Percentiles rank a stretch among this genome's conserved stretches.
Evolutionary conservation across 2,329 filamentous ascomycete genomes (phyloP).

Genomic region (Tolypocladium amazonense): DNA sequence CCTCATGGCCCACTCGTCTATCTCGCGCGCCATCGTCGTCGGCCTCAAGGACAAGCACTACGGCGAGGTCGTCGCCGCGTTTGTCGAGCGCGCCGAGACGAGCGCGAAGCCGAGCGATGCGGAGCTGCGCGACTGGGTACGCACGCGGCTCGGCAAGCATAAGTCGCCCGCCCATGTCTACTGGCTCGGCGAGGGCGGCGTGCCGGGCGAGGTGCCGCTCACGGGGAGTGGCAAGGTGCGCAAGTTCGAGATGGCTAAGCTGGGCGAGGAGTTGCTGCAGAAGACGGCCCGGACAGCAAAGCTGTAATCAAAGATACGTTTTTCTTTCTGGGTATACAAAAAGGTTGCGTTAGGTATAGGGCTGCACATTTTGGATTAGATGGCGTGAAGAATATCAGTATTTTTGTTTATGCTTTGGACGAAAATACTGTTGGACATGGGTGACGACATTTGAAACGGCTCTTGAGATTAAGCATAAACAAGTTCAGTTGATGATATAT

Average conservation of each 20-base stretch:
- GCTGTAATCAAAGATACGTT: slow-evolving; percentile 20
- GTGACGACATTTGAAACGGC: neutral
- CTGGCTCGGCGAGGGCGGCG: slow-evolving; percentile 55
- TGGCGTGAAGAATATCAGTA: neutral
- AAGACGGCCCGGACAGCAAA: slow-evolving; percentile 34
- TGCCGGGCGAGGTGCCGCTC: slow-evolving; percentile 46
- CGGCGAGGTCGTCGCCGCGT: slow-evolving; percentile 62
- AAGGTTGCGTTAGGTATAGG: neutral
- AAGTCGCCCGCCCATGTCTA: slow-evolving; percentile 67
- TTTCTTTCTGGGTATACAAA: neutral
- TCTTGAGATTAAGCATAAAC: neutral
- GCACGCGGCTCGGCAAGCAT: slow-evolving; percentile 49
- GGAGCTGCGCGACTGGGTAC: slow-evolving; percentile 53
- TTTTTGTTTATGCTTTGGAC: neutral
- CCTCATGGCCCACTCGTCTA: slow-evolving; percentile 50
- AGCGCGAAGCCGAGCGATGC: slow-evolving; percentile 32
- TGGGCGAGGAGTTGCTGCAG: slow-evolving; percentile 43
- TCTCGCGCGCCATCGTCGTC: slow-evolving; percentile 57
- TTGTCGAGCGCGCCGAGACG: slow-evolving; percentile 34
- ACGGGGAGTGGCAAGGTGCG: slow-evolving; percentile 65
- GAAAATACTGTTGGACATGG: neutral
- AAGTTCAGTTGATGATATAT: too few relatives aligned
- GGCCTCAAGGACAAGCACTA: slow-evolving; percentile 61
- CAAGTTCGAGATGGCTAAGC: slow-evolving; percentile 52
- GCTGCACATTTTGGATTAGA: neutral